These are phyloP conservation scores for Suhomyces bokatorum DNA, from an alignment of 1,139 yeast genomes.

Conservation along the genomic window DNA sequence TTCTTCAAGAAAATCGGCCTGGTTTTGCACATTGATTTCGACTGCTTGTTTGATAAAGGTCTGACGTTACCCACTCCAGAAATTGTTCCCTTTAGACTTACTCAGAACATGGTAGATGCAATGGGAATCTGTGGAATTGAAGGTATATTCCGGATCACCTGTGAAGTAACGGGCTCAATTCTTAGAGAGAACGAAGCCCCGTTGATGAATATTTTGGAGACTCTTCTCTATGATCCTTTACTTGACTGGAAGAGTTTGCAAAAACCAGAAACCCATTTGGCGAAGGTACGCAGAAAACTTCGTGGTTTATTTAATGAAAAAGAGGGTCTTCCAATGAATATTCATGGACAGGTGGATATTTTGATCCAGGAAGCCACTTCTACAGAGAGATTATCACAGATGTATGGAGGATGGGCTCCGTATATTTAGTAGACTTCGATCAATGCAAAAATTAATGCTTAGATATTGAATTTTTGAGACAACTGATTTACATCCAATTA, in stretches of 20 bases:
- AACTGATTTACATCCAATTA: no score
- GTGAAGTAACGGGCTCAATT: constrained; percentile 79
- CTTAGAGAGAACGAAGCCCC: constrained; percentile 83
- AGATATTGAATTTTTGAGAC: no score
- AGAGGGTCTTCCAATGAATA: constrained; percentile 84
- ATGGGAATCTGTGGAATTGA: constrained; percentile 90
- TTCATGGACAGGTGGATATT: constrained; percentile 90
- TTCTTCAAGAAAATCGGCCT: constrained; percentile 74
- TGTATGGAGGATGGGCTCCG: constrained; percentile 97
- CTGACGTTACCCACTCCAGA: constrained; percentile 78
- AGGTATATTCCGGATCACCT: constrained; percentile 81
- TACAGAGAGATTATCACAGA: constrained; percentile 66
- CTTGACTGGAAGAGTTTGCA: constrained; percentile 61
- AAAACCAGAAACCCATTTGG: constrained; percentile 68
- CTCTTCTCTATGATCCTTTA: constrained; percentile 89
- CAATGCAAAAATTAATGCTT: no score
- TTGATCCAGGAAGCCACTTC: constrained; percentile 83
- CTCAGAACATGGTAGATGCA: constrained; percentile 87
- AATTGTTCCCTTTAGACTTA: constrained; percentile 88
- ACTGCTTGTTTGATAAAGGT: constrained; percentile 89
- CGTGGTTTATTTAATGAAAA: constrained; percentile 77
- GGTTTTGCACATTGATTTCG: constrained; percentile 92
- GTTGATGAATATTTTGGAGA: constrained; percentile 86
- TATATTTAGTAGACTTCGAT: no score
- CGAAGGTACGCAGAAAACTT: constrained; percentile 73